Conservation (phyloP, 1,284 basidiomycete species). For the Trichosporon sp. region DNA sequence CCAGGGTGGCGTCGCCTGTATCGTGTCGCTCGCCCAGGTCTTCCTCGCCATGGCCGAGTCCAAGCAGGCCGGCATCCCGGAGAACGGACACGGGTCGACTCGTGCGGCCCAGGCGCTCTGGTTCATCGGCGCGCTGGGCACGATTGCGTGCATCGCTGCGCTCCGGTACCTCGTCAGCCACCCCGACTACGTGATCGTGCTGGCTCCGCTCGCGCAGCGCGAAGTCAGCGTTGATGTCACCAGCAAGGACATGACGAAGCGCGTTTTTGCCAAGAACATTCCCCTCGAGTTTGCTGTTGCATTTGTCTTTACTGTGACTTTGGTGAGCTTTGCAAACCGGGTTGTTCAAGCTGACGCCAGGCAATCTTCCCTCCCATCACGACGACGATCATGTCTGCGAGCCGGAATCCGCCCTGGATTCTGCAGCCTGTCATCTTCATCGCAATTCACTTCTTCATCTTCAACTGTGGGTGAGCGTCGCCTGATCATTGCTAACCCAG, state of each 20-base stretch:
- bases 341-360: constrained; percentile 48
- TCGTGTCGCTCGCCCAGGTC: constrained; percentile 43
- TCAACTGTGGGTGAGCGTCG: constrained; percentile 53
- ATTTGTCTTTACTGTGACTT: constrained; percentile 70
- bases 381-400: constrained; percentile 64
- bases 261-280: constrained; percentile 58
- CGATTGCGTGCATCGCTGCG: constrained; percentile 29
- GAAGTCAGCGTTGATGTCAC: constrained; percentile 9
- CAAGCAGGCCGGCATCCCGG: not conserved
- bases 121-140: constrained; percentile 32
- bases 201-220: constrained; percentile 19
- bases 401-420: constrained; percentile 48
- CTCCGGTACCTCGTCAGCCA: constrained; percentile 29
- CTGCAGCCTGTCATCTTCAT: constrained; percentile 47
- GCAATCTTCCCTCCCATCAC: constrained; percentile 81
- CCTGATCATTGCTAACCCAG: constrained; percentile 42
- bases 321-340: constrained; percentile 57
- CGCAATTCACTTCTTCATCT: constrained; percentile 49
- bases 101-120: constrained; percentile 43
- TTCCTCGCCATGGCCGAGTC: constrained; percentile 37
- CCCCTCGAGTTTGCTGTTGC: constrained; percentile 67
- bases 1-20: constrained; percentile 48
- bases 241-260: constrained; percentile 22
- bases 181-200: constrained; percentile 26
- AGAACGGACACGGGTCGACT: constrained; percentile 12